phyloP scores from a whole-genome alignment of 2,329 filamentous ascomycete genomes.

The Venturia asperata region DNA sequence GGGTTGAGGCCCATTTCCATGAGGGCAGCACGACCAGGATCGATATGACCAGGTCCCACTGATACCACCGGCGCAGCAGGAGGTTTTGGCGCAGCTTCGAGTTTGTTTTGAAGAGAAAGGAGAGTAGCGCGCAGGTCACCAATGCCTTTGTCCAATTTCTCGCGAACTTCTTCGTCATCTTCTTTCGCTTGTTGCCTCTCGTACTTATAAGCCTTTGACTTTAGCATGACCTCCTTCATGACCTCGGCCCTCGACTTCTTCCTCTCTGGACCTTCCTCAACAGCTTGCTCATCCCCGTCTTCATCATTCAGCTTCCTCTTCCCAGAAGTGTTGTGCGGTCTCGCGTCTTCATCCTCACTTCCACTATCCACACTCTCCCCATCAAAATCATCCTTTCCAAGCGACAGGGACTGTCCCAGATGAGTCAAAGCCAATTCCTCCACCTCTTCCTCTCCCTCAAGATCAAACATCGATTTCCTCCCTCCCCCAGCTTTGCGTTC shows the following conservation, averaged over 20 bases:
- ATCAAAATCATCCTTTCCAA: slow-evolving; percentile 69
- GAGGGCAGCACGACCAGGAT: slow-evolving; percentile 56
- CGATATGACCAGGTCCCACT: slow-evolving; percentile 37
- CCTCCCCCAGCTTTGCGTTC: slow-evolving; percentile 71
- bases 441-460: slow-evolving; percentile 73
- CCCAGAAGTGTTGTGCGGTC: slow-evolving; percentile 30
- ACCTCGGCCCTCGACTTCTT: slow-evolving; percentile 96
- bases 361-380: slow-evolving; percentile 60
- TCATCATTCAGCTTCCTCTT: slow-evolving; percentile 45
- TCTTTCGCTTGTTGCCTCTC: slow-evolving; percentile 90
- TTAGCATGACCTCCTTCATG: slow-evolving; percentile 95
- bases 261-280: slow-evolving; percentile 57
- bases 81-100: slow-evolving; percentile 20
- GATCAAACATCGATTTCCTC: slow-evolving; percentile 74
- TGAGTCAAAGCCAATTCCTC: slow-evolving; percentile 69
- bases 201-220: slow-evolving; percentile 92
- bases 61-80: slow-evolving; percentile 29
- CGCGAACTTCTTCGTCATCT: slow-evolving; percentile 80
- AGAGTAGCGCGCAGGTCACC: slow-evolving; percentile 68
- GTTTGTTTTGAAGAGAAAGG: slow-evolving; percentile 38
- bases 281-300: slow-evolving; percentile 42
- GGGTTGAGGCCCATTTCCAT: slow-evolving; percentile 57
- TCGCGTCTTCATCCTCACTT: slow-evolving; percentile 33
- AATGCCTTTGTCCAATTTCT: slow-evolving; percentile 77
- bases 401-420: slow-evolving; percentile 67